phyloP scores from a whole-genome alignment of 2,329 filamentous ascomycete genomes.

The Venturia asperata region DNA sequence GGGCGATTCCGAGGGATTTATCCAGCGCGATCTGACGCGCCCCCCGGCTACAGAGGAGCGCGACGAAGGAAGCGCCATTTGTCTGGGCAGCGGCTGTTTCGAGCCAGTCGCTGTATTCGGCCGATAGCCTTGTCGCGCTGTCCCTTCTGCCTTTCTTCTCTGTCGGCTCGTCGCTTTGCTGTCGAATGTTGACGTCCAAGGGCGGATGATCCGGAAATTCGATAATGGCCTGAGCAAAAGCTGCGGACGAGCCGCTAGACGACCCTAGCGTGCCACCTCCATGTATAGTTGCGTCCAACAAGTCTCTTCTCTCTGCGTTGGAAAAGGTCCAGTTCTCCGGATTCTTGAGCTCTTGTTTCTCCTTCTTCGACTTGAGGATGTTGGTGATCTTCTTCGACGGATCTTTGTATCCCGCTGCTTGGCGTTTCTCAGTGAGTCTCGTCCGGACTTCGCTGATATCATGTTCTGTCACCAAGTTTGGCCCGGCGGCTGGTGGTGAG shows the following conservation, averaged over 20 bases:
- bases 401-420: not conserved
- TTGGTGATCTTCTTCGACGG: conserved; percentile 11
- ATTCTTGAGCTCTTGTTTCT: conserved; percentile 13
- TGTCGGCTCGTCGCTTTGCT: not conserved
- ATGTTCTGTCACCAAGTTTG: conserved; percentile 5
- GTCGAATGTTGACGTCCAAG: conserved; percentile 14
- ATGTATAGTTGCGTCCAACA: conserved; percentile 7
- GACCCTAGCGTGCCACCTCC: conserved; percentile 1
- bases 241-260: conserved; percentile 1
- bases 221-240: conserved; percentile 7
- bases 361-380: conserved; percentile 8
- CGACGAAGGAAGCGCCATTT: conserved; percentile 1
- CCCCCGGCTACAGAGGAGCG: conserved; percentile 10
- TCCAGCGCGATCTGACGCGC: conserved; percentile 3
- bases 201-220: conserved; percentile 5
- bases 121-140: not conserved
- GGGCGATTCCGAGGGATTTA: conserved; percentile 8
- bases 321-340: conserved; percentile 5
- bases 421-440: conserved; percentile 4
- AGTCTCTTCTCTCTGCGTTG: not conserved
- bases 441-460: conserved; percentile 4
- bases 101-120: conserved; percentile 10
- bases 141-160: not conserved
- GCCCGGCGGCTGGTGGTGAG: not conserved
- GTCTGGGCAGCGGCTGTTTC: not conserved